Percentiles rank a stretch among this genome's conserved stretches.
Evolutionary conservation across 148 eudicot genomes (phyloP).

Genomic region (Rhododendron mucronatum): DNA sequence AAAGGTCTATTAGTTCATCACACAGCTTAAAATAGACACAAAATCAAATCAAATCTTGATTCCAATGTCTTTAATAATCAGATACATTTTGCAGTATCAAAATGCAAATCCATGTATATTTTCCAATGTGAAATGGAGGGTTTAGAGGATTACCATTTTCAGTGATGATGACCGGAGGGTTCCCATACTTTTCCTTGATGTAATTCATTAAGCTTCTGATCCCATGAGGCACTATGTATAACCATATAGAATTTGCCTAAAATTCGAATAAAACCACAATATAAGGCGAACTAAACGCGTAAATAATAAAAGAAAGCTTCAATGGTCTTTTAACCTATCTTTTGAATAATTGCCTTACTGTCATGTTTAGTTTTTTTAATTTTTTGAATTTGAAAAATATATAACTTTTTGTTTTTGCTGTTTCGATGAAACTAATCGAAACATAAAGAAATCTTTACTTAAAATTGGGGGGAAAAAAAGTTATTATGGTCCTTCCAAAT

Average conservation of each 20-base stretch:
- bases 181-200: conserved; percentile 68
- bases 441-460: background rate
- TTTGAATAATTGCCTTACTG: background rate
- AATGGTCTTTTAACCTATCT: background rate
- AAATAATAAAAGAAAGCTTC: background rate
- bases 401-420: background rate
- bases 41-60: background rate
- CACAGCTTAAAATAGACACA: background rate
- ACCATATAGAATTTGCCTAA: conserved; percentile 85
- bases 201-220: conserved; percentile 83
- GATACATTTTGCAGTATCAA: background rate
- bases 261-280: background rate
- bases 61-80: background rate
- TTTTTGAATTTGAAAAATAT: background rate
- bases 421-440: background rate
- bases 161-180: conserved; percentile 67
- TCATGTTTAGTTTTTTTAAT: background rate
- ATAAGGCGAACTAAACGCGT: background rate
- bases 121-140: background rate
- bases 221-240: conserved; percentile 85
- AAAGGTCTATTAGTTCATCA: background rate
- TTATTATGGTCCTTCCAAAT: background rate
- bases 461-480: no score
- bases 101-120: background rate
- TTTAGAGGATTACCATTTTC: conserved; percentile 67